A percentile compares a stretch with the other conserved stretches of the same genome.
phyloP scores from a whole-genome alignment of 139 green algal genomes.

The Edaphochlamys debaryana region DNA sequence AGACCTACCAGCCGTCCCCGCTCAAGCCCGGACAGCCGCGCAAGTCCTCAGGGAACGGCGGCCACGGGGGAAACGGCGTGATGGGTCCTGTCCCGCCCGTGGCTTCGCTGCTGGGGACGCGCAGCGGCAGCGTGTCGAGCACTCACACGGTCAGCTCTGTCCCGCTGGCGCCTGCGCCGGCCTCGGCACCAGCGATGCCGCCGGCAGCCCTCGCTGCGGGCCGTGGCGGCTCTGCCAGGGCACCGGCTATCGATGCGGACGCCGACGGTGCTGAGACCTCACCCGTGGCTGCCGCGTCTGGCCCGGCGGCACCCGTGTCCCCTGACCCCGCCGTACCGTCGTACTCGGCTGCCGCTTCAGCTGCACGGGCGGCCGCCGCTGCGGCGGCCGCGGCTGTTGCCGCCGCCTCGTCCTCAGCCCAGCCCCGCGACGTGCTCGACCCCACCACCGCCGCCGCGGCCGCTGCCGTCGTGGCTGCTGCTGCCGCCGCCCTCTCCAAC shows the following conservation, averaged over 20 bases:
- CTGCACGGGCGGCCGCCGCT: too few species aligned
- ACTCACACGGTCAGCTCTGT: too few species aligned
- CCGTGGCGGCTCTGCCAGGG: too few species aligned
- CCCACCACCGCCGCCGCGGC: constrained; percentile 24
- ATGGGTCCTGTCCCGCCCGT: too few species aligned
- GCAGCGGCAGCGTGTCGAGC: too few species aligned
- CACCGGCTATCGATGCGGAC: too few species aligned
- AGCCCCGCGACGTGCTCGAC: constrained; percentile 10
- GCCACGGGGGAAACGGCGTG: neutral
- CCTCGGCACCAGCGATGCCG: too few species aligned
- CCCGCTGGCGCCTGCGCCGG: too few species aligned
- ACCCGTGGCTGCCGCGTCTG: too few species aligned
- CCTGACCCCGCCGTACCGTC: constrained; percentile 2
- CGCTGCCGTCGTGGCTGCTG: constrained; percentile 15
- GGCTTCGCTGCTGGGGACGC: neutral
- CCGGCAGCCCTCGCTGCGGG: too few species aligned
- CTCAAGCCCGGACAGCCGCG: constrained; percentile 36
- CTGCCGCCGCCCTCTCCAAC: constrained; percentile 5
- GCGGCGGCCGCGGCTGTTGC: neutral
- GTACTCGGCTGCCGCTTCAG: neutral
- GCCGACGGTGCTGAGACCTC: too few species aligned
- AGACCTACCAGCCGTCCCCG: constrained; percentile 32
- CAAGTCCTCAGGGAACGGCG: constrained; percentile 38
- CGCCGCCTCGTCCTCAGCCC: neutral
- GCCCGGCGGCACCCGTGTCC: neutral